Evolutionary conservation across 2,329 filamentous ascomycete species (phyloP), one percentile per base, ranked within the genome.

Genomic region (Penicillium brevicompactum): DNA sequence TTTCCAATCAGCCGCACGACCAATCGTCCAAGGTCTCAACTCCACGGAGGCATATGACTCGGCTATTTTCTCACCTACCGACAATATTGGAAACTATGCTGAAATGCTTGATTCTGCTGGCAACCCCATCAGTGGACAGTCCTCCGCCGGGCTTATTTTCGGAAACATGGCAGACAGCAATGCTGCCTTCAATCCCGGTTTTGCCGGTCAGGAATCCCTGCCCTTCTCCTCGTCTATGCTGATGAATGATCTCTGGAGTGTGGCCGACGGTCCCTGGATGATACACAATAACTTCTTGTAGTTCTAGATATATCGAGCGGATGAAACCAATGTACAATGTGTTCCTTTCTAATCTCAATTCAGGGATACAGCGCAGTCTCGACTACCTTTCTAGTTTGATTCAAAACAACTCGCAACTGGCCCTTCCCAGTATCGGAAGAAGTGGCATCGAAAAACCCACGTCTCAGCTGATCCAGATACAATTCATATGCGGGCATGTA

Each of bases 221-320:
- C 55, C 62, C 1, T 66, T 62, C 16, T 59, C 60, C 4, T 61
- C 62, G 14, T 55, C 60, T 9, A 55, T 58, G 24, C 55, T 51
- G n/a, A 59, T 66, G 58, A 60, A 49, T 31, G 67, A 70, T 57
- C 44, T 66, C 11, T 71, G 69, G 69, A 71, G 66, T 56, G 64
- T 71, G 7, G 69, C 69, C 18, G 69, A 72, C 59, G 68, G 67
- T 2, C 69, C 69, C 8, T 71, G 69, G 69, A 61, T 70, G 51
- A 69, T 72, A 21, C 63, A 70, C 41, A 69, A 63, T 2, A 63
- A 67, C 46, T 51, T 64, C 4, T 34, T 62, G 30, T 67, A 46
- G 56, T 49, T n/a, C 22, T 13, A 37, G 27, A 44, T 46, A 31
- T 21, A 18, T 21, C 14, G 16, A 8, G 10, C 37, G 3, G 24